These are phyloP conservation scores for Mariannaea sp. DNA, from an alignment of 2,329 filamentous ascomycete genomes.

Conservation along the genomic window DNA sequence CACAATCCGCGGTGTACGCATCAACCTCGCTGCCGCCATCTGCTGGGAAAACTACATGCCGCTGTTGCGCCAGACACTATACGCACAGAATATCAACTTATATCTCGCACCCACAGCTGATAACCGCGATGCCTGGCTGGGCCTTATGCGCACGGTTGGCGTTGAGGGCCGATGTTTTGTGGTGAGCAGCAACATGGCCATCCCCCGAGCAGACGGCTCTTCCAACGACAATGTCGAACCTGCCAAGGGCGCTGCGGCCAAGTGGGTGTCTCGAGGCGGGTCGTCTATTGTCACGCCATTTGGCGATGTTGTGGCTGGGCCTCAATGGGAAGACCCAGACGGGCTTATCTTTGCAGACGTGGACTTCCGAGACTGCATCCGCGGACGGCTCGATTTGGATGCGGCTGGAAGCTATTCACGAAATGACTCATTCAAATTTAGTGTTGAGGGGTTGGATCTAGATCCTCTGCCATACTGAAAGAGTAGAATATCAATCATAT, in stretches of 20 bases:
- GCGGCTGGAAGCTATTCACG: slow-evolving; percentile 85
- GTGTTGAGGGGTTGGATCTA: slow-evolving; percentile 62
- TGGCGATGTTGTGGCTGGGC: slow-evolving; percentile 79
- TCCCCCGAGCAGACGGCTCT: slow-evolving; percentile 50
- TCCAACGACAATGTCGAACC: too few species aligned
- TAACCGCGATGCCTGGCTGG: slow-evolving; percentile 78
- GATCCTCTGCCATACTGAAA: slow-evolving; percentile 63
- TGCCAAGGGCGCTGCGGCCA: neutral
- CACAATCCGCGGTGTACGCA: slow-evolving; percentile 74
- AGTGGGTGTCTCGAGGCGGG: slow-evolving; percentile 73
- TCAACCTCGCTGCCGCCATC: slow-evolving; percentile 85
- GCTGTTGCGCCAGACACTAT: slow-evolving; percentile 79
- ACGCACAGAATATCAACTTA: slow-evolving; percentile 88
- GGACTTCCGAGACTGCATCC: slow-evolving; percentile 85
- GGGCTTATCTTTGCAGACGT: slow-evolving; percentile 73
- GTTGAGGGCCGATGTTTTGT: slow-evolving; percentile 86
- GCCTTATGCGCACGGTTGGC: slow-evolving; percentile 80
- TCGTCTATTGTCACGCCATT: slow-evolving; percentile 80
- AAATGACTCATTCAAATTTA: slow-evolving; percentile 66
- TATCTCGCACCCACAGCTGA: slow-evolving; percentile 93
- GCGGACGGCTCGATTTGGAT: slow-evolving; percentile 82
- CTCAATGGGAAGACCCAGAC: slow-evolving; percentile 79
- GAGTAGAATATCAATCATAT: too few species aligned
- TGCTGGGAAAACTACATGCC: slow-evolving; percentile 99
- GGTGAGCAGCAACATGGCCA: slow-evolving; percentile 82